phyloP scores from a whole-genome alignment of 176 grass and related monocot species.

The Aegilops speltoides region DNA sequence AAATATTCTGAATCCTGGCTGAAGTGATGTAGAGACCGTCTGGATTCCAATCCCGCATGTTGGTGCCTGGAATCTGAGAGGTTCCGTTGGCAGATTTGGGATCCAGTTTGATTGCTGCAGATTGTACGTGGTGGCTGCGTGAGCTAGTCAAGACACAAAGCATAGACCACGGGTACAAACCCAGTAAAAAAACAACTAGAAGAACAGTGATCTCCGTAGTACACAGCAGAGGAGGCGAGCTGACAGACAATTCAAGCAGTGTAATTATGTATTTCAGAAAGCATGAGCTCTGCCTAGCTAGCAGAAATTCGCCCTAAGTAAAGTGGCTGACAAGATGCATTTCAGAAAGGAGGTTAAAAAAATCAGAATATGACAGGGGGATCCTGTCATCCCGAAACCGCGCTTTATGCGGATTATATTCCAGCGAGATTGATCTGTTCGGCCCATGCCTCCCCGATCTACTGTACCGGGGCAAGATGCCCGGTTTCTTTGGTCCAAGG shows the following conservation, averaged over 20 bases:
- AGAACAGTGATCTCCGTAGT: too few relatives aligned
- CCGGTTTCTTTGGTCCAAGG: background rate
- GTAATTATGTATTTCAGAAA: too few relatives aligned
- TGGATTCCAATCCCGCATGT: slow-evolving; percentile 35
- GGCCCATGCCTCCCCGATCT: background rate
- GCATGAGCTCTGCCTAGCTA: background rate
- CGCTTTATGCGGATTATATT: slow-evolving; percentile 50
- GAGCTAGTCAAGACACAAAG: too few relatives aligned
- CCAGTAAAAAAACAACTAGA: too few relatives aligned
- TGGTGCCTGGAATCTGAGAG: slow-evolving; percentile 32
- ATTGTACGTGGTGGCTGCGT: too few relatives aligned
- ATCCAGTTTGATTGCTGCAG: slow-evolving; percentile 19
- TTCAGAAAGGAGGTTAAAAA: background rate
- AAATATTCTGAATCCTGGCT: slow-evolving; percentile 26
- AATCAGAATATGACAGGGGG: slow-evolving; percentile 35
- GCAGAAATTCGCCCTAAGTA: too few relatives aligned
- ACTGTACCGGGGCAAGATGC: slow-evolving; percentile 18
- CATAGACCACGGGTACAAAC: too few relatives aligned
- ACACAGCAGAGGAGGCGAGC: too few relatives aligned
- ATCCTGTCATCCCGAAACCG: slow-evolving; percentile 7
- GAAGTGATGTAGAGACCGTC: slow-evolving; percentile 27
- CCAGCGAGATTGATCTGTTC: background rate
- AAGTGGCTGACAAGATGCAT: background rate
- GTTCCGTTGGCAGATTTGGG: slow-evolving; percentile 33
- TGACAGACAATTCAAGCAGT: too few relatives aligned